phyloP scores from a whole-genome alignment of 106 monocot genomes.

The Apostasia ramifera region DNA sequence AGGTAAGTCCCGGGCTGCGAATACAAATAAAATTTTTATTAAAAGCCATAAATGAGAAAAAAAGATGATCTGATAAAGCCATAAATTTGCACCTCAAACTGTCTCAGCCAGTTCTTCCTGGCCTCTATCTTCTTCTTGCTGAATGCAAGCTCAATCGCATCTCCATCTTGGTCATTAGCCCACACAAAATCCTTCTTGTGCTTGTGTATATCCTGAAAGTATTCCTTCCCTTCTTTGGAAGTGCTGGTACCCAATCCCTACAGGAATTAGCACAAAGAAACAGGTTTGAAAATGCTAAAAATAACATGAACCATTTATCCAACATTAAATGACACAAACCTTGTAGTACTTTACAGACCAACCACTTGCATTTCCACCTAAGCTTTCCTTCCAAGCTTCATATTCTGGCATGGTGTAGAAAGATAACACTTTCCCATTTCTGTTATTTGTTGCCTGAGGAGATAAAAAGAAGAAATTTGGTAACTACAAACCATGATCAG shows the following conservation, averaged over 20 bases:
- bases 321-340: constrained; percentile 28
- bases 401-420: constrained; percentile 98
- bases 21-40: background rate
- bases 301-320: background rate
- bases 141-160: constrained; percentile 91
- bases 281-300: background rate
- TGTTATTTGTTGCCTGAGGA: constrained; percentile 63
- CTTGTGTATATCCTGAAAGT: constrained; percentile 54
- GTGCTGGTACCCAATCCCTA: constrained; percentile 97
- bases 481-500: background rate
- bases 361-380: constrained; percentile 54
- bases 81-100: constrained; percentile 58
- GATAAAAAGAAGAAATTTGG: background rate
- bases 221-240: constrained; percentile 82
- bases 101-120: constrained; percentile 90
- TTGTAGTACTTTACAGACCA: constrained; percentile 98
- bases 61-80: background rate
- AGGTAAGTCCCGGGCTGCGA: constrained; percentile 84
- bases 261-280: background rate
- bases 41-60: background rate
- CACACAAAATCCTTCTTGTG: constrained; percentile 89
- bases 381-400: constrained; percentile 87
- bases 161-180: constrained; percentile 73
- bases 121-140: constrained; percentile 95
- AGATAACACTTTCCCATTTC: constrained; percentile 34